These are phyloP conservation scores for Lepidium sativum DNA, from an alignment of 345 rosid genomes.

Conservation along the genomic window DNA sequence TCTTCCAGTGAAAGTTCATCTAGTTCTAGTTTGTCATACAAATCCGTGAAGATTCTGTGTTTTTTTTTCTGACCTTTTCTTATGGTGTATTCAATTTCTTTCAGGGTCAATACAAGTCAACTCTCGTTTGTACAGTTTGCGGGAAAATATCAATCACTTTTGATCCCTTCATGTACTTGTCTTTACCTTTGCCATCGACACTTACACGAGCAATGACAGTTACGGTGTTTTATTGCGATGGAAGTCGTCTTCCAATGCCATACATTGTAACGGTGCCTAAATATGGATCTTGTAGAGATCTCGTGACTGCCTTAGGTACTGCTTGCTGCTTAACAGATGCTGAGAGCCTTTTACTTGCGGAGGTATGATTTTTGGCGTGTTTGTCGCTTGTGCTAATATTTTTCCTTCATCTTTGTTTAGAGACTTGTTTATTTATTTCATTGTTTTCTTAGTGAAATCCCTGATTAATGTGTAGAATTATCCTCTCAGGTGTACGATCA, in stretches of 20 bases:
- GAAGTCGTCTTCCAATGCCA: constrained; percentile 84
- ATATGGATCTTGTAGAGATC: constrained; percentile 77
- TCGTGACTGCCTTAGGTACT: constrained; percentile 48
- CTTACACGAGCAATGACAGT: constrained; percentile 73
- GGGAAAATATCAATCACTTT: constrained; percentile 86
- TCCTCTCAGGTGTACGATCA: constrained; percentile 66
- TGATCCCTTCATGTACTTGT: constrained; percentile 95
- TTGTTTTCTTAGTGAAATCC: background rate
- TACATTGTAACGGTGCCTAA: constrained; percentile 70
- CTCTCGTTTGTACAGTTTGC: constrained; percentile 87
- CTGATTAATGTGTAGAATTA: background rate
- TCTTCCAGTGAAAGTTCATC: constrained; percentile 8
- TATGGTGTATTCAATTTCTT: background rate
- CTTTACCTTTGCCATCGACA: constrained; percentile 89
- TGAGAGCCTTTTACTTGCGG: constrained; percentile 82
- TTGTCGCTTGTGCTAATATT: background rate
- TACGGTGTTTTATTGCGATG: constrained; percentile 72
- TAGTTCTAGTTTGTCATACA: background rate
- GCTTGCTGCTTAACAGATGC: constrained; percentile 74
- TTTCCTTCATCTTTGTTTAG: background rate
- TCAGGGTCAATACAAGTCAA: constrained; percentile 99
- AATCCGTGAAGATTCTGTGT: background rate
- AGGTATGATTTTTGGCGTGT: constrained; percentile 34
- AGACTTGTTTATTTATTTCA: too few relatives aligned
- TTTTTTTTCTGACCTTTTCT: constrained; percentile 3